Evolutionary conservation across 169 alveolate genomes (phyloP).

Genomic region (Cryptosporidium ubiquitum): DNA sequence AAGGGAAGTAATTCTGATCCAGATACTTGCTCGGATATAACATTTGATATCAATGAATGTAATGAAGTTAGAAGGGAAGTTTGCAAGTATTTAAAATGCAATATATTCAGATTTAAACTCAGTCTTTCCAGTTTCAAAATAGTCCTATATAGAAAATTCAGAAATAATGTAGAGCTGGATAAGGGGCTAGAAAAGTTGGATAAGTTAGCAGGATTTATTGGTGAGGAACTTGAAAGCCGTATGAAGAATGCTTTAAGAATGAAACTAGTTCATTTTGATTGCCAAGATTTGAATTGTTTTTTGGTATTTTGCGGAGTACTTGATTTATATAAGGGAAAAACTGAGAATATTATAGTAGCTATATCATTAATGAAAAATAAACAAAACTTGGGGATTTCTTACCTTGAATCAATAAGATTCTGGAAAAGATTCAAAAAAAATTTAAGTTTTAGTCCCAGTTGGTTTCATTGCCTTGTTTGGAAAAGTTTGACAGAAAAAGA

Average conservation of each 20-base stretch:
- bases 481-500: neutral
- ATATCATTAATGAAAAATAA: conserved; percentile 4
- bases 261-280: conserved; percentile 37
- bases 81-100: conserved; percentile 29
- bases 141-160: neutral
- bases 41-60: neutral
- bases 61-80: conserved; percentile 11
- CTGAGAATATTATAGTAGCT: conserved; percentile 27
- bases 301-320: conserved; percentile 43
- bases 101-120: neutral
- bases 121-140: neutral
- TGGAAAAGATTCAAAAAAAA: neutral
- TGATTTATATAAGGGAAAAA: neutral
- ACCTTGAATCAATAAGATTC: neutral
- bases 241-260: neutral
- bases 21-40: neutral
- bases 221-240: conserved; percentile 45
- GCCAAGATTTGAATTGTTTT: conserved; percentile 4
- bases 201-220: conserved; percentile 18
- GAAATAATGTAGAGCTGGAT: neutral
- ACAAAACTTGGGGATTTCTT: neutral
- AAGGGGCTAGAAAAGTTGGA: conserved; percentile 1
- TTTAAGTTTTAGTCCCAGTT: neutral
- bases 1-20: neutral
- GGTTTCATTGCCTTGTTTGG: conserved; percentile 34